phyloP scores from a whole-genome alignment of 148 eudicot genomes.

The Gaultheria prostrata region DNA sequence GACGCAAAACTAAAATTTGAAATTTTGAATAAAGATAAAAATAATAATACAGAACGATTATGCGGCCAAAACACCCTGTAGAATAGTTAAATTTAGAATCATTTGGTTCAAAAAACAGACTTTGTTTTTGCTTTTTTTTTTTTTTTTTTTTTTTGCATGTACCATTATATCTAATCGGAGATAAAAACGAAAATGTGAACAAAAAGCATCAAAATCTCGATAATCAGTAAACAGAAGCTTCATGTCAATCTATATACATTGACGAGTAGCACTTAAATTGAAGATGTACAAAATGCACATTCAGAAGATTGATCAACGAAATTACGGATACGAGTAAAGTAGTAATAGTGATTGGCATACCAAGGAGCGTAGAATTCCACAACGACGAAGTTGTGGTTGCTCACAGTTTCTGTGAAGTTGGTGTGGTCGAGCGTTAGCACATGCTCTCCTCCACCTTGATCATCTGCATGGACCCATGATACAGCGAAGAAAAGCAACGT shows the following conservation, averaged over 20 bases:
- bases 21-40: too few relatives aligned
- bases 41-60: too few relatives aligned
- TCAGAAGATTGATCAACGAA: background rate
- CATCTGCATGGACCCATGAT: background rate
- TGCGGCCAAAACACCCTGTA: too few relatives aligned
- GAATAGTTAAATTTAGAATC: too few relatives aligned
- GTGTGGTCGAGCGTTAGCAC: slow-evolving; percentile 12
- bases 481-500: background rate
- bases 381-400: slow-evolving; percentile 2
- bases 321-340: background rate
- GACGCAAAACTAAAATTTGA: too few relatives aligned
- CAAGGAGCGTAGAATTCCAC: slow-evolving; percentile 12
- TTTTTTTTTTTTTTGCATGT: too few relatives aligned
- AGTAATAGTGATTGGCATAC: background rate
- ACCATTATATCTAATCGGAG: background rate
- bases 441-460: background rate
- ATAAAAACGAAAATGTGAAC: background rate
- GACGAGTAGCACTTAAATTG: background rate
- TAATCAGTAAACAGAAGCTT: background rate
- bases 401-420: background rate
- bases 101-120: too few relatives aligned
- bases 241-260: background rate
- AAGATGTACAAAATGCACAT: background rate
- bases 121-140: too few relatives aligned
- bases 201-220: background rate